phyloP scores from a whole-genome alignment of 139 green algal species.

The Pleodorina starrii region DNA sequence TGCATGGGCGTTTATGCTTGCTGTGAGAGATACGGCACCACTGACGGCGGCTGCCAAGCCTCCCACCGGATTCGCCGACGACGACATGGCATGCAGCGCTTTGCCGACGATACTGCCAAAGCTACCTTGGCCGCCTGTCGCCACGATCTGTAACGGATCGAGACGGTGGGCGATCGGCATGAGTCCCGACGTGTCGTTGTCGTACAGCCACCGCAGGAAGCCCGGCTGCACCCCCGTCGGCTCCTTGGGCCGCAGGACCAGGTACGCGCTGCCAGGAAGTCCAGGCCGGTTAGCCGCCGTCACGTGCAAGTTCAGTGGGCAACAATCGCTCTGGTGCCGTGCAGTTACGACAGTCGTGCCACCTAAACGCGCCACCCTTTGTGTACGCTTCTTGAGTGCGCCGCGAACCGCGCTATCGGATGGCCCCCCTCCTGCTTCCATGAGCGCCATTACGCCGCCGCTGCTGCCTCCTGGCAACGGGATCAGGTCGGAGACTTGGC shows the following conservation, averaged over 20 bases:
- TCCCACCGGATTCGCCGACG: too few relatives aligned
- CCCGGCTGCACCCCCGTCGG: neutral
- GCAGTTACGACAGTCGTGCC: neutral
- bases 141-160: too few relatives aligned
- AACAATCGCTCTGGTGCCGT: conserved; percentile 9
- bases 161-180: too few relatives aligned
- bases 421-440: neutral
- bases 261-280: neutral
- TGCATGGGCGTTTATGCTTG: too few relatives aligned
- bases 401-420: neutral
- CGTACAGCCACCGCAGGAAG: conserved; percentile 17
- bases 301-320: neutral
- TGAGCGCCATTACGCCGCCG: neutral
- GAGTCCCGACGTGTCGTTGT: neutral
- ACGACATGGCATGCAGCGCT: too few relatives aligned
- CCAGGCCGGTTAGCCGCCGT: neutral
- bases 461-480: neutral
- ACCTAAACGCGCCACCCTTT: neutral
- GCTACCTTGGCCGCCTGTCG: too few relatives aligned
- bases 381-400: neutral
- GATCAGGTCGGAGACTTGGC: neutral
- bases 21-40: too few relatives aligned
- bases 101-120: too few relatives aligned
- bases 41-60: too few relatives aligned
- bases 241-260: neutral